Percentiles rank a stretch among this genome's conserved stretches.
Conservation (phyloP, 1,139 yeast species). For the Saccharomycopsis crataegensis region DNA sequence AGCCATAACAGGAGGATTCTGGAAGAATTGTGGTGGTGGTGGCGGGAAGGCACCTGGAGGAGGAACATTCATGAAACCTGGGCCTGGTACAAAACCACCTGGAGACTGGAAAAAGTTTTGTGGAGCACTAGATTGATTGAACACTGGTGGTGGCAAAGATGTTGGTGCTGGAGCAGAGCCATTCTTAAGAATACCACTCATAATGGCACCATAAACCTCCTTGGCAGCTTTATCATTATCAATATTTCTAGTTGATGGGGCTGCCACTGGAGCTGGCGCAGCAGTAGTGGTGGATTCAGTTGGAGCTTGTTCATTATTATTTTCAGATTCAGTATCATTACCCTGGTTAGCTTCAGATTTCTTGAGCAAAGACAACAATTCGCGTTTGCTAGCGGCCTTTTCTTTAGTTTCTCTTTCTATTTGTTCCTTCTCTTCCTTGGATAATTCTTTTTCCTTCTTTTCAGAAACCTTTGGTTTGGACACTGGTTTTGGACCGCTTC, state of each 20-base stretch:
- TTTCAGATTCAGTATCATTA: not conserved
- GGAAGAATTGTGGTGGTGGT: conserved; percentile 19
- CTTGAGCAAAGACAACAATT: conserved; percentile 11
- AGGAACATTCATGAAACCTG: conserved; percentile 9
- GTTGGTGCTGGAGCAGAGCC: conserved; percentile 27
- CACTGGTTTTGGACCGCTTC: conserved; percentile 14
- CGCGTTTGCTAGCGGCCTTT: conserved; percentile 9
- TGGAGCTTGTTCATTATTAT: not conserved
- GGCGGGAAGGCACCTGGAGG: conserved; percentile 13
- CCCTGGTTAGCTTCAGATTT: conserved; percentile 8
- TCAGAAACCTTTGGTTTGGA: conserved; percentile 7
- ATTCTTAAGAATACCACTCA: conserved; percentile 46
- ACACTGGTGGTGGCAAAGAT: conserved; percentile 52
- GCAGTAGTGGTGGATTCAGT: too few relatives aligned
- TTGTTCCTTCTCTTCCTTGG: conserved; percentile 17
- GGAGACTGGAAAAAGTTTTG: not conserved
- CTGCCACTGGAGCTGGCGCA: not conserved
- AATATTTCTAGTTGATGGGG: conserved; percentile 7
- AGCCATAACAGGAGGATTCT: conserved; percentile 15
- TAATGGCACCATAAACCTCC: conserved; percentile 29
- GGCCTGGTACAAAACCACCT: not conserved
- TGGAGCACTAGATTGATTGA: not conserved
- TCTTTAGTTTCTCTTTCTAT: conserved; percentile 9
- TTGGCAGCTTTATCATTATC: conserved; percentile 26
- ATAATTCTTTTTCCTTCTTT: conserved; percentile 19